Evolutionary conservation across 192 early-diverging fungal genomes (phyloP).

Genomic region (Allomyces macrogynus): DNA sequence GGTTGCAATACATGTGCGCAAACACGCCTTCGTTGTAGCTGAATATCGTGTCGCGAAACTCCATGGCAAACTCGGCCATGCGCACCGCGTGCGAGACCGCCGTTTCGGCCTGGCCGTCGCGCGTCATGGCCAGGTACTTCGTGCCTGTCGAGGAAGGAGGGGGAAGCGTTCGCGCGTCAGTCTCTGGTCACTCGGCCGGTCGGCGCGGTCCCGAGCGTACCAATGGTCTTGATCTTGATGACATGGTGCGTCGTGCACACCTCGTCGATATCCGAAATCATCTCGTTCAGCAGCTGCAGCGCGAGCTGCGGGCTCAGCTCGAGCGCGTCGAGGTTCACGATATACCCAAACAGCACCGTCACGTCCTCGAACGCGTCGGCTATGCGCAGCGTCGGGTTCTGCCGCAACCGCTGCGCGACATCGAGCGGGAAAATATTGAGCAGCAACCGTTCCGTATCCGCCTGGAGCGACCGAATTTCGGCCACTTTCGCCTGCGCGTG

Average conservation of each 20-base stretch:
- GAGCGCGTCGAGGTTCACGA: constrained; percentile 7
- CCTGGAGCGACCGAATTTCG: constrained; percentile 9
- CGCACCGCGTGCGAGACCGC: constrained; percentile 6
- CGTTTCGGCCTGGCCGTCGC: constrained; percentile 1
- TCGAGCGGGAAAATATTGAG: constrained; percentile 13
- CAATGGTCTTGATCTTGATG: constrained; percentile 19
- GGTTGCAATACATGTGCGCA: background rate
- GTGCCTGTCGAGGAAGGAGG: constrained; percentile 8
- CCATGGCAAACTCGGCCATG: constrained; percentile 11
- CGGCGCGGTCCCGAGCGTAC: no score
- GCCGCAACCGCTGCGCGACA: constrained; percentile 10
- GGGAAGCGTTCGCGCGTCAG: no score
- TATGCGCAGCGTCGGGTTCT: constrained; percentile 9
- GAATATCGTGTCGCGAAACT: constrained; percentile 2
- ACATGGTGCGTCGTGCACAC: constrained; percentile 6
- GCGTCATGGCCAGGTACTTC: constrained; percentile 18
- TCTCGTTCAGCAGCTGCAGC: constrained; percentile 14
- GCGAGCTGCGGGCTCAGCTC: constrained; percentile 3
- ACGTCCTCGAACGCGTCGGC: constrained; percentile 13
- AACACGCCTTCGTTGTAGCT: background rate
- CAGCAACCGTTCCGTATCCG: constrained; percentile 11
- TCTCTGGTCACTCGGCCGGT: no score
- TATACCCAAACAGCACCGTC: constrained; percentile 11
- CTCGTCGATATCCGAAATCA: constrained; percentile 19
- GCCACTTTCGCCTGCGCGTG: background rate